Evolutionary conservation across 441 rosid species (phyloP), one percentile per base, ranked within the genome.

Genomic region (California macrophylla): DNA sequence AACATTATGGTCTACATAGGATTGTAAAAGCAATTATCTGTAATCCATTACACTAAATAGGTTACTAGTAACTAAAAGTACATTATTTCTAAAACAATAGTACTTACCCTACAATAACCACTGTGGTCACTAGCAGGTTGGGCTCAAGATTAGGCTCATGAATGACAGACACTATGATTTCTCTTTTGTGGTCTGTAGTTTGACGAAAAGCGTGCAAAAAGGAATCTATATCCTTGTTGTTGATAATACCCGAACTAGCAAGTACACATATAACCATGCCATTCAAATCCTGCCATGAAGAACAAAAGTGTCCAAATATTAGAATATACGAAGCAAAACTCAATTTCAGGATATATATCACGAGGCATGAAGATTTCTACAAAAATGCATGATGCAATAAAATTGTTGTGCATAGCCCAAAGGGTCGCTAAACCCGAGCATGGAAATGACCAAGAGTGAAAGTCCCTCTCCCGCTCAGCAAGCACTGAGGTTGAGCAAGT

Each of bases 71-170:
- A 12, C 16, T 15, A 3, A 34, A 4, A 3, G 26, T 25, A 66
- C 9, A 50, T 18, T 54, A 16, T 30, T 32, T 69, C 6, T 56
- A 29, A 18, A 62, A 62, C 66, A 28, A 62, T 13, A 62, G n/a
- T 62, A 25, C 85, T 77, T 84, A 93, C 97, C 95, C 88, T 68
- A 83, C 66, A 63, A 81, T 73, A 79, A 89, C 71, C 82, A 93
- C 80, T 4, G 92, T 83, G 71, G 98, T 86, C 69, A 88, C 81
- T 26, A 84, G 75, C 74, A 83, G 69, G 75, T 82, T 77, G 61
- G 75, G 74, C 77, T 89, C 95, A 80, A 89, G 75, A 79, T 74
- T 78, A 73, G 92, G 92, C 67, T 89, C 97, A 76, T 83, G 79
- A 77, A 81, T 69, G 65, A 76, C 54, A 60, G 87, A 84, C 64